These are phyloP conservation scores for Aulographum hederae DNA, from an alignment of 2,329 filamentous ascomycete species.

Conservation along the genomic window DNA sequence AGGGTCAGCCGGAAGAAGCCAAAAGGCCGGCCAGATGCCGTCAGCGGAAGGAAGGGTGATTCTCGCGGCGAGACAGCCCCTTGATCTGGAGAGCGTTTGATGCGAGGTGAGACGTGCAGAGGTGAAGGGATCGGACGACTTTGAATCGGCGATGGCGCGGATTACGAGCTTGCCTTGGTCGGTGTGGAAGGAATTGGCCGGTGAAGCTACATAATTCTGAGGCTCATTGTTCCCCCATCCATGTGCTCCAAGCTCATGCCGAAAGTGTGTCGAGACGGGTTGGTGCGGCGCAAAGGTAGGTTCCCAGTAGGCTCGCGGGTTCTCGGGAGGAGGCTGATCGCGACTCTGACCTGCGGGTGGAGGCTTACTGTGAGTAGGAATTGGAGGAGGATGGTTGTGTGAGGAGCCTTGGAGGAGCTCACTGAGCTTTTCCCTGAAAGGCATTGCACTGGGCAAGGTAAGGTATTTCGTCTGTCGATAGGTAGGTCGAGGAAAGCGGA, in stretches of 20 bases:
- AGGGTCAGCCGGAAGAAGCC: conserved; percentile 39
- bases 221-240: conserved; percentile 45
- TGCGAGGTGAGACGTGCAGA: conserved; percentile 36
- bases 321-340: no score
- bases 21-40: conserved; percentile 44
- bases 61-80: conserved; percentile 33
- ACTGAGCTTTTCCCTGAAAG: no score
- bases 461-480: no score
- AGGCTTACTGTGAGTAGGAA: no score
- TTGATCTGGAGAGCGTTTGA: conserved; percentile 30
- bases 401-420: no score
- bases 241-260: conserved; percentile 36
- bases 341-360: no score
- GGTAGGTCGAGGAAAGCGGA: no score
- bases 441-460: no score
- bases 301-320: no score
- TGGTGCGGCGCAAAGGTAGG: no score
- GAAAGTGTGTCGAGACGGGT: no score
- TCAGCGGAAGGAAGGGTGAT: conserved; percentile 33
- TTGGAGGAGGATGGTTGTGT: no score
- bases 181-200: conserved; percentile 36
- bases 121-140: conserved; percentile 20
- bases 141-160: conserved; percentile 29
- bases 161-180: conserved; percentile 29
- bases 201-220: conserved; percentile 34